Conservation (phyloP, 2,329 filamentous ascomycete species). For the Claviceps africana region DNA sequence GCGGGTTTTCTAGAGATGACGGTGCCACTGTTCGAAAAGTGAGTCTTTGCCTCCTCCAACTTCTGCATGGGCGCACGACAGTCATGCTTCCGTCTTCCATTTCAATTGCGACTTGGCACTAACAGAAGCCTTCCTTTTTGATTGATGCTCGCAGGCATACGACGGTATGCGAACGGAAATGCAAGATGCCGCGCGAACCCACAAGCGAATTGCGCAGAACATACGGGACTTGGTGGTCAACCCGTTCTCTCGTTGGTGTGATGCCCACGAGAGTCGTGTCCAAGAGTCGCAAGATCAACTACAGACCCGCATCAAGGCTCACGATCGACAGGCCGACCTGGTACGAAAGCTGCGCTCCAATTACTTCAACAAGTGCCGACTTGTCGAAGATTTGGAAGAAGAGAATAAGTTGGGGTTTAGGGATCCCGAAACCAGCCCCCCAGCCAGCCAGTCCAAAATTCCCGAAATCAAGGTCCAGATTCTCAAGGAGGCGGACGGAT, state of each 20-base stretch:
- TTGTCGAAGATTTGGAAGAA: constrained; percentile 92
- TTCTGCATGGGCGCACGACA: background rate
- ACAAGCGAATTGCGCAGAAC: constrained; percentile 90
- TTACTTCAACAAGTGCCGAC: constrained; percentile 97
- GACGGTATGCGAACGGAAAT: constrained; percentile 88
- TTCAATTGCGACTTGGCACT: constrained; percentile 4
- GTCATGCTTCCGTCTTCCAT: background rate
- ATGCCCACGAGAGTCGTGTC: constrained; percentile 80
- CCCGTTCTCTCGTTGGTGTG: constrained; percentile 92
- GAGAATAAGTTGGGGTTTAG: constrained; percentile 98
- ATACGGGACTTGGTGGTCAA: constrained; percentile 92
- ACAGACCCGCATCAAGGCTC: constrained; percentile 76
- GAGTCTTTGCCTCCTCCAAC: constrained; percentile 7
- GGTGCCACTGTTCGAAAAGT: constrained; percentile 94
- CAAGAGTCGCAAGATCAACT: constrained; percentile 93
- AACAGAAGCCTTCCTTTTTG: constrained; percentile 5
- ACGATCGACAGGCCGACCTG: constrained; percentile 78
- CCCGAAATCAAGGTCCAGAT: constrained; percentile 82
- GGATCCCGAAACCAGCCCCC: constrained; percentile 60
- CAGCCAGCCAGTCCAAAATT: constrained; percentile 38
- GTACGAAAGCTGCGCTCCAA: constrained; percentile 89
- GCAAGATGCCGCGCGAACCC: constrained; percentile 76
- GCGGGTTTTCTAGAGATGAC: constrained; percentile 82
- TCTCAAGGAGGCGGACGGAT: constrained; percentile 45
- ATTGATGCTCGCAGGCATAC: constrained; percentile 51